phyloP scores from a whole-genome alignment of 345 rosid species.

The Eucalyptus pumila region DNA sequence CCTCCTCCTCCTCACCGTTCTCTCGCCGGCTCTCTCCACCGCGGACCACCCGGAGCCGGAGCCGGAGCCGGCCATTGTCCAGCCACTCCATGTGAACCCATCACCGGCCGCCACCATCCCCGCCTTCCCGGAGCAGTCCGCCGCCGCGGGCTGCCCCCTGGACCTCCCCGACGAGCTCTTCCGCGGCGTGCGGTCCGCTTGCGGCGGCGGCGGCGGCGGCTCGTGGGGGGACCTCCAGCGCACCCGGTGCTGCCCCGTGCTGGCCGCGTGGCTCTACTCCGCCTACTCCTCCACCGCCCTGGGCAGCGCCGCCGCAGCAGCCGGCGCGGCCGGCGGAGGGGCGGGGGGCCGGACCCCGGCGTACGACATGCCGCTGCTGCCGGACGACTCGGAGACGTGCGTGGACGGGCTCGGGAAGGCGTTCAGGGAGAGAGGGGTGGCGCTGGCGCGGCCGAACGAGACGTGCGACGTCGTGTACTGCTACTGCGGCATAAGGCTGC shows the following conservation, averaged over 20 bases:
- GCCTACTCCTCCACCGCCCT: slow-evolving; percentile 79
- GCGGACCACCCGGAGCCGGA: neutral
- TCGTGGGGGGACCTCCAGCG: slow-evolving; percentile 26
- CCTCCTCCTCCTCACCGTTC: neutral
- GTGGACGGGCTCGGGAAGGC: slow-evolving; percentile 68
- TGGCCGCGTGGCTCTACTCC: slow-evolving; percentile 81
- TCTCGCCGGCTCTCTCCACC: slow-evolving; percentile 1
- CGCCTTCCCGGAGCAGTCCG: slow-evolving; percentile 88
- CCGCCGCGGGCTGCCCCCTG: slow-evolving; percentile 45
- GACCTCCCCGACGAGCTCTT: slow-evolving; percentile 65
- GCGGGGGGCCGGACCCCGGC: slow-evolving; percentile 2
- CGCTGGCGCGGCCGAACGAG: slow-evolving; percentile 51
- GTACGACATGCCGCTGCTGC: slow-evolving; percentile 74
- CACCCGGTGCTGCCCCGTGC: slow-evolving; percentile 77
- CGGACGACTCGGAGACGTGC: slow-evolving; percentile 94
- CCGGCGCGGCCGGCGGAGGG: neutral
- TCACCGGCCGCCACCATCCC: slow-evolving; percentile 73
- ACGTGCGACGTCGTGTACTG: slow-evolving; percentile 84
- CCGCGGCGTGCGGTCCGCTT: slow-evolving; percentile 47
- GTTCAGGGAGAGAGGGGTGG: slow-evolving; percentile 53
- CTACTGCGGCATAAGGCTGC: slow-evolving; percentile 82
- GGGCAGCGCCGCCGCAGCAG: neutral
- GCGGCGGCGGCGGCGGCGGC: slow-evolving; percentile 8
- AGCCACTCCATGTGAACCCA: slow-evolving; percentile 28
- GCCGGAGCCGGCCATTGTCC: slow-evolving; percentile 17